Conservation (phyloP, 768 basidiomycete species). For the Phlebiopsis flavidoalba region DNA sequence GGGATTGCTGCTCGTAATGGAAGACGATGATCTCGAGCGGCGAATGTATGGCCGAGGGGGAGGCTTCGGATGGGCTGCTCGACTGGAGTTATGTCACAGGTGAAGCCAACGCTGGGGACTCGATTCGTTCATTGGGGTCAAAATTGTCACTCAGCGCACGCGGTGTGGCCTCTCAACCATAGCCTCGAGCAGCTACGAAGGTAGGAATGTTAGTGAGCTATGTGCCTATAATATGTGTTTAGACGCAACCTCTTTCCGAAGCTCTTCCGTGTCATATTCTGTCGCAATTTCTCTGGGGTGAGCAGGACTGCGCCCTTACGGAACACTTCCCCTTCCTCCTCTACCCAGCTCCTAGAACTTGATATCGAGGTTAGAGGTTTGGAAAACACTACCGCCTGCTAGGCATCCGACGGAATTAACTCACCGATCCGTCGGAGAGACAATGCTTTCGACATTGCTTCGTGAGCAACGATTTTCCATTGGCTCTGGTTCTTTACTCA, state of each 20-base stretch:
- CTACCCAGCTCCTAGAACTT: constrained; percentile 78
- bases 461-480: constrained; percentile 20
- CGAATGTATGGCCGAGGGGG: constrained; percentile 57
- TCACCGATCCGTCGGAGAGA: constrained; percentile 45
- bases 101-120: not conserved
- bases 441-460: constrained; percentile 13
- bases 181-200: constrained; percentile 66
- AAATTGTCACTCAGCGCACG: constrained; percentile 61
- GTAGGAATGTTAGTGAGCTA: not conserved
- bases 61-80: constrained; percentile 34
- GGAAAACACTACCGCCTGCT: not conserved
- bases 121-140: constrained; percentile 5
- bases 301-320: constrained; percentile 81
- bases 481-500: constrained; percentile 30
- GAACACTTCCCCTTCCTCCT: constrained; percentile 96
- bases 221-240: not conserved
- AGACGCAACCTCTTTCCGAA: constrained; percentile 68
- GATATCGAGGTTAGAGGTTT: not conserved
- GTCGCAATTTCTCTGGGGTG: constrained; percentile 82
- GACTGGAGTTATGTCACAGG: constrained; percentile 13
- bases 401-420: constrained; percentile 18
- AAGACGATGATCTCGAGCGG: constrained; percentile 46
- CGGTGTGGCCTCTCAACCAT: constrained; percentile 81
- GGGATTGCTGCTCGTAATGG: not conserved
- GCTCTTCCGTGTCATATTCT: constrained; percentile 84